Evolutionary conservation across 2,329 filamentous ascomycete genomes (phyloP).

Genomic region (Drechslerella stenobrocha): DNA sequence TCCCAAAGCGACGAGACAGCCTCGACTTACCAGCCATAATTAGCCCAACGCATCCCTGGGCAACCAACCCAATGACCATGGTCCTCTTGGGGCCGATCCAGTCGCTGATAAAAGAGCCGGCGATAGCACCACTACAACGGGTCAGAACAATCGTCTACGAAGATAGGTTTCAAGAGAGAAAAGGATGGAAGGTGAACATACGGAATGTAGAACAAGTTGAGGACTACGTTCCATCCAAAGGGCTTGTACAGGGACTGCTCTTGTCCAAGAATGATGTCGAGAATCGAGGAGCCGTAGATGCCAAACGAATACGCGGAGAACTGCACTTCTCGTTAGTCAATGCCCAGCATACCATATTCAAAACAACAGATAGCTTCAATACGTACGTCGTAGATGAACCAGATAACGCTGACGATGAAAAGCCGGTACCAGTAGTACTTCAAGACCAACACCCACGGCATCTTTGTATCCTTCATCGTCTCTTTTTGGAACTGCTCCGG

Average conservation of each 20-base stretch:
- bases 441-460: slow-evolving; percentile 63
- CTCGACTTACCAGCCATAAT: slow-evolving; percentile 41
- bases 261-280: slow-evolving; percentile 66
- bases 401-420: slow-evolving; percentile 71
- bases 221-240: slow-evolving; percentile 85
- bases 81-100: slow-evolving; percentile 62
- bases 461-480: slow-evolving; percentile 64
- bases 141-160: slow-evolving; percentile 58
- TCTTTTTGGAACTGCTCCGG: slow-evolving; percentile 75
- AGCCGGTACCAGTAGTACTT: slow-evolving; percentile 75
- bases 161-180: slow-evolving; percentile 63
- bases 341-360: no score
- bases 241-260: slow-evolving; percentile 67
- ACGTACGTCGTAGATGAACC: slow-evolving; percentile 78
- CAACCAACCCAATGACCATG: slow-evolving; percentile 69
- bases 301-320: slow-evolving; percentile 84
- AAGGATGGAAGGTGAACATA: slow-evolving; percentile 2
- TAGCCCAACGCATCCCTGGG: slow-evolving; percentile 81
- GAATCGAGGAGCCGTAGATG: slow-evolving; percentile 78
- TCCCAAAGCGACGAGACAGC: background rate
- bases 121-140: slow-evolving; percentile 65
- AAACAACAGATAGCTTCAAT: no score
- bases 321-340: slow-evolving; percentile 55
- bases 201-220: slow-evolving; percentile 70
- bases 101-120: slow-evolving; percentile 77